A percentile compares a stretch with the other conserved stretches of the same genome.
Conservation (phyloP, 2,329 filamentous ascomycete species). For the Talaromyces albobiverticillius region DNA sequence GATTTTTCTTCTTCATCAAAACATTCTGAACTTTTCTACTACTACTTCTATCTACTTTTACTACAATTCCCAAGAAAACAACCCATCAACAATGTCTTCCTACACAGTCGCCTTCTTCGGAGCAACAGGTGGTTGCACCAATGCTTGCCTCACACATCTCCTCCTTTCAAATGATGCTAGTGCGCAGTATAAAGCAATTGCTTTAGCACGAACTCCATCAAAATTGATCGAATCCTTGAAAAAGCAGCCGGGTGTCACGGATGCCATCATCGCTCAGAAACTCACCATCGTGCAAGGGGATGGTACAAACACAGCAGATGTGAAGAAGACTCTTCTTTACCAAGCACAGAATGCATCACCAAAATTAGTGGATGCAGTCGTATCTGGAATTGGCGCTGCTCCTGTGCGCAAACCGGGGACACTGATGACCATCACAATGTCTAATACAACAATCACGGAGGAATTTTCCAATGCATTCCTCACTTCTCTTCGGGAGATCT, state of each 20-base stretch:
- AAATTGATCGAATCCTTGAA: slow-evolving; percentile 48
- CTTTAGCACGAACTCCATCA: slow-evolving; percentile 49
- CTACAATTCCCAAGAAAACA: too few relatives aligned
- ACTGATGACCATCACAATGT: slow-evolving; percentile 26
- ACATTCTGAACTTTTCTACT: too few relatives aligned
- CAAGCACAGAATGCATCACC: slow-evolving; percentile 15
- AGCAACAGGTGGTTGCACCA: slow-evolving; percentile 49
- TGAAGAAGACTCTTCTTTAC: slow-evolving; percentile 38
- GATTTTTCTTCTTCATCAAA: too few relatives aligned
- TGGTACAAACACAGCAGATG: slow-evolving; percentile 40
- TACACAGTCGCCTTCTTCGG: slow-evolving; percentile 51
- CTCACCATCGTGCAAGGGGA: slow-evolving; percentile 51
- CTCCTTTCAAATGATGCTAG: slow-evolving; percentile 27
- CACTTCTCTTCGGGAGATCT: slow-evolving; percentile 21
- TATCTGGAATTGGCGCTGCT: slow-evolving; percentile 47
- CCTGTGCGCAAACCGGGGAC: slow-evolving; percentile 22
- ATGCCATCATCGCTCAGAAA: slow-evolving; percentile 31
- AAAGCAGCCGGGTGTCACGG: slow-evolving; percentile 35
- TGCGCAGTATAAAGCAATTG: slow-evolving; percentile 44
- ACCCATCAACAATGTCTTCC: slow-evolving; percentile 15
- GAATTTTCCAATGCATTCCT: slow-evolving; percentile 29
- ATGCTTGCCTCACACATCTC: slow-evolving; percentile 42
- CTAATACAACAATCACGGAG: slow-evolving; percentile 34
- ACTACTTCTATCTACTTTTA: too few relatives aligned
- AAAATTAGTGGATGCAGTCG: slow-evolving; percentile 40